Base-by-base conservation (phyloP, 371 early-diverging fungal genomes). In the Ordospora pajunii region DNA sequence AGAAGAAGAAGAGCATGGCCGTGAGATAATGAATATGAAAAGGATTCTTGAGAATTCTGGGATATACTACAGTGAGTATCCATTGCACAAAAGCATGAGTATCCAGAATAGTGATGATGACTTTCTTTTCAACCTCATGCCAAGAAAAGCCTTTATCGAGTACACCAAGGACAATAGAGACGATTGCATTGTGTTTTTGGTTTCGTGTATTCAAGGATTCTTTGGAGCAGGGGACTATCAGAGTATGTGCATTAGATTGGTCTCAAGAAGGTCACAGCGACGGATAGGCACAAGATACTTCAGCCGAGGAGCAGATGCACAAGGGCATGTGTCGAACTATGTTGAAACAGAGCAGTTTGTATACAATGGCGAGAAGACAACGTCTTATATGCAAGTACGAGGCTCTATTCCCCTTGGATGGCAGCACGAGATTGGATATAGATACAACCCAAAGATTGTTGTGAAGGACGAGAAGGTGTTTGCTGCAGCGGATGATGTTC, bases 321-420 rank as follows among this genome's bases (percentile, higher is more conserved):
- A 90, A 75, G 98, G 98, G 19, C 87, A 93, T 82, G 93, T 92
- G 7, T 92, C 96, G 14, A 99, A 99, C 84, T 93, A 91, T 84
- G 96, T 96, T 2, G 96, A 98, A 88, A 95, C 96, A 0, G 97
- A 96, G 82, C 94, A 96, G 84, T 81, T 94, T 54, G 86, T 94
- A 0, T 77, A 87, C 71, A 43, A 48, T 10, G 81, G 86, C 10
- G 82, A 86, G 10, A 79, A 82, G 50, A 86, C 86, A 37, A 88
- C 87, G 67, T 88, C 89, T 54, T 91, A 89, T 80, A 86, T 90
- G 3, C 91, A 91, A 81, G 83, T 92, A 11, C 87, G 97, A 54
- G 99, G 99, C 63, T 92, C 92, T 72, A 92, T 95, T 76, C 92
- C 93, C 19, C 82, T 97, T 10, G 91, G 87, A 75, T 99, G 99